These are phyloP conservation scores for Glycine tomentella DNA, from an alignment of 306 rosid genomes.

Conservation along the genomic window DNA sequence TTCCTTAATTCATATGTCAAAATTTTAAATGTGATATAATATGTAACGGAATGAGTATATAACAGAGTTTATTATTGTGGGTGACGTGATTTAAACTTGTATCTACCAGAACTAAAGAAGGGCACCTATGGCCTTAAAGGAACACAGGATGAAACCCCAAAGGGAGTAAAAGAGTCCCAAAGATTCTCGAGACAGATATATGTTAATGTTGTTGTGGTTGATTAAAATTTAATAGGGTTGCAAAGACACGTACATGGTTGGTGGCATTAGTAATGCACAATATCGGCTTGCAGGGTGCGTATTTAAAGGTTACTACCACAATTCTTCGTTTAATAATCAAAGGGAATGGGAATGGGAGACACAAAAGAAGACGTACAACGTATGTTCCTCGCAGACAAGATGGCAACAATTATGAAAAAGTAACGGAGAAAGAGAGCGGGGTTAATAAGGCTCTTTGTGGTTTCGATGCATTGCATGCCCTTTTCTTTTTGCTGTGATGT, in stretches of 20 bases:
- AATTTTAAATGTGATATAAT: too few species aligned
- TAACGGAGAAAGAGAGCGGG: too few species aligned
- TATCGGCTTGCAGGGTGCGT: constrained; percentile 13
- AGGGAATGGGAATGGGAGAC: too few species aligned
- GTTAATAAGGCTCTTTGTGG: background rate
- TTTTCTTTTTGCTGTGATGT: constrained; percentile 13
- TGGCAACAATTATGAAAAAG: too few species aligned
- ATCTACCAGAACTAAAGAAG: constrained; percentile 31
- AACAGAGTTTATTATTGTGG: constrained; percentile 8
- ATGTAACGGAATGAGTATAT: too few species aligned
- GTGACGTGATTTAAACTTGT: constrained; percentile 31
- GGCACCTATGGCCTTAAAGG: constrained; percentile 36
- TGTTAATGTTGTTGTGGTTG: background rate
- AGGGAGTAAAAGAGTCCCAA: background rate
- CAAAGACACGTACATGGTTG: constrained; percentile 39
- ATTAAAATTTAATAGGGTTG: constrained; percentile 39
- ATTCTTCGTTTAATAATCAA: too few species aligned
- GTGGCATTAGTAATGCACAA: constrained; percentile 37
- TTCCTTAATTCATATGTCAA: too few species aligned
- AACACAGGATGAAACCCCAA: background rate
- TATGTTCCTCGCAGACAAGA: constrained; percentile 52
- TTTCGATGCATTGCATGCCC: constrained; percentile 47
- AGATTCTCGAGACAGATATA: background rate
- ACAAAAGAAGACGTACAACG: constrained; percentile 54
- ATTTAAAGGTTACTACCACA: constrained; percentile 23